These are phyloP conservation scores for Graphilbum sp. DNA, from an alignment of 2,329 filamentous ascomycete genomes.

Conservation along the genomic window DNA sequence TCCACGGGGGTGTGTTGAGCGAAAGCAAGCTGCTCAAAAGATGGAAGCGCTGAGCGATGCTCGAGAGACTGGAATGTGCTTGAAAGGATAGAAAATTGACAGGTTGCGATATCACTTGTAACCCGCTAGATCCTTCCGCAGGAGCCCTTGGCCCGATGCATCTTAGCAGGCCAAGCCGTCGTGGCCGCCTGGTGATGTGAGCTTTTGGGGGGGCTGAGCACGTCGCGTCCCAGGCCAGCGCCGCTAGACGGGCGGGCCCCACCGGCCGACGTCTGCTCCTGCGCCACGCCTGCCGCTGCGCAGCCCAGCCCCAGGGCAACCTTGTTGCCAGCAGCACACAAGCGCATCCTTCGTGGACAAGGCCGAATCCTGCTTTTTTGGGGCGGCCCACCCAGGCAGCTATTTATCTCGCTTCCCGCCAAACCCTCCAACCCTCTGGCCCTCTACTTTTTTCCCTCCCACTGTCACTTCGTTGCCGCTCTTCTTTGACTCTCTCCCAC, in stretches of 20 bases:
- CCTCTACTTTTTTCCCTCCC: constrained; percentile 3
- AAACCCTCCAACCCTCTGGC: constrained; percentile 1
- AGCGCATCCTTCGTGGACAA: constrained; percentile 1
- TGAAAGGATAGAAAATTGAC: no score
- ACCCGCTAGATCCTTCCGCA: no score
- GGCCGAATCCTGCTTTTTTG: constrained; percentile 4
- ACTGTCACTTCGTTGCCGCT: neutral
- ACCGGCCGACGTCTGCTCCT: no score
- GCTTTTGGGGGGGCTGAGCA: constrained; percentile 10
- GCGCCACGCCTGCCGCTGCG: constrained; percentile 6
- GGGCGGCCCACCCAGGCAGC: neutral
- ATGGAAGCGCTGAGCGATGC: no score
- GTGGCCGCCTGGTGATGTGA: no score
- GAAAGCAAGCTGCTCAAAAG: no score
- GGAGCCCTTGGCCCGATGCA: no score
- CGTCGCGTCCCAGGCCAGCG: neutral
- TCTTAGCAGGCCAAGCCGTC: no score
- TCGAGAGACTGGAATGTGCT: no score
- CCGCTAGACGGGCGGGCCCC: constrained; percentile 6
- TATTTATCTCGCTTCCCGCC: constrained; percentile 3
- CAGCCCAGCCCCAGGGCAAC: neutral
- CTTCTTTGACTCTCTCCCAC: neutral
- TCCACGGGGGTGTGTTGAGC: no score
- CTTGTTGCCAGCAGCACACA: neutral
- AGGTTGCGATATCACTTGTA: no score